A percentile compares a stretch with the other conserved stretches of the same genome.
phyloP scores from a whole-genome alignment of 2,329 filamentous ascomycete species.

The Botrytis tulipae region DNA sequence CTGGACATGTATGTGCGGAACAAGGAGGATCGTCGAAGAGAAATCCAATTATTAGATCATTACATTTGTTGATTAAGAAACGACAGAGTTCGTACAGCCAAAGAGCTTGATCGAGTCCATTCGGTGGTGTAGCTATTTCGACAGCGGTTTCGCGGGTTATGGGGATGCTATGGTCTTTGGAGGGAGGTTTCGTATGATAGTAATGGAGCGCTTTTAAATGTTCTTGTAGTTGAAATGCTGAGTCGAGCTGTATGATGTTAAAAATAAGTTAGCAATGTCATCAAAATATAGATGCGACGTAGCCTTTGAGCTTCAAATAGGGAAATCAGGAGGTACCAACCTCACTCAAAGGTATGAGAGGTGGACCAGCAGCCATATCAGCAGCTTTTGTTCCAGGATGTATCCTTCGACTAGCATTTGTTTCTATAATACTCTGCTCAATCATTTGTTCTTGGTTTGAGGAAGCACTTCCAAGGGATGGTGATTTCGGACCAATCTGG shows the following conservation, averaged over 20 bases:
- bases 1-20: constrained; percentile 83
- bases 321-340: constrained; percentile 48
- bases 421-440: constrained; percentile 63
- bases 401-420: constrained; percentile 78
- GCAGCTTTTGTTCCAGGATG: constrained; percentile 87
- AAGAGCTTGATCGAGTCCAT: constrained; percentile 77
- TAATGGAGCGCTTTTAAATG: constrained; percentile 92
- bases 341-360: constrained; percentile 80
- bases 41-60: constrained; percentile 86
- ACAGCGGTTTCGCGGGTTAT: constrained; percentile 74
- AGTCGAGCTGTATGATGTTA: constrained; percentile 69
- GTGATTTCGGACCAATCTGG: constrained; percentile 79
- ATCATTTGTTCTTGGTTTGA: constrained; percentile 57
- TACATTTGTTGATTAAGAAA: constrained; percentile 92
- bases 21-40: constrained; percentile 89
- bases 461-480: constrained; percentile 59
- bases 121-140: constrained; percentile 75
- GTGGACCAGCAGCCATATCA: constrained; percentile 90
- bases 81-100: constrained; percentile 99
- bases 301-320: constrained; percentile 11
- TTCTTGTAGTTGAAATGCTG: constrained; percentile 94
- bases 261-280: constrained; percentile 26
- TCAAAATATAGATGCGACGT: constrained; percentile 18
- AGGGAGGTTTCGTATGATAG: constrained; percentile 65
- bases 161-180: constrained; percentile 60